Percentiles rank a stretch among this genome's conserved stretches.
These are phyloP conservation scores for Elongisporangium undulatum DNA, from an alignment of 352 stramenopile genomes.

Conservation along the genomic window DNA sequence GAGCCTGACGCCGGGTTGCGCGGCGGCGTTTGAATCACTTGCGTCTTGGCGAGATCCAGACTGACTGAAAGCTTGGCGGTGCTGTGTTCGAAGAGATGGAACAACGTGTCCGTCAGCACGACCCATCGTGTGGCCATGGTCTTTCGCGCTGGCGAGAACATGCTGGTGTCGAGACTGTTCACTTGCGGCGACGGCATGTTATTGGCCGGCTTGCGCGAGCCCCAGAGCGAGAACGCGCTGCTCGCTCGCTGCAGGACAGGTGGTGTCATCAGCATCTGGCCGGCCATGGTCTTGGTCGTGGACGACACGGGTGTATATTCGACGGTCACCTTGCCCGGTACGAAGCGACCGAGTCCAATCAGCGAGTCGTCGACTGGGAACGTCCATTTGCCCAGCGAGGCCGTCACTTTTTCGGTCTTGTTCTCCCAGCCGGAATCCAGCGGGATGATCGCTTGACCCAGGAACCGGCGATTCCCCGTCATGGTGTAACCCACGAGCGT, in stretches of 20 bases:
- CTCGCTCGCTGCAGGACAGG: slow-evolving; percentile 29
- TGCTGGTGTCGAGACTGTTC: neutral
- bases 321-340: slow-evolving; percentile 53
- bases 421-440: slow-evolving; percentile 68
- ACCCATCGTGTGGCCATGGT: slow-evolving; percentile 68
- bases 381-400: slow-evolving; percentile 67
- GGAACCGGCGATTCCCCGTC: slow-evolving; percentile 45
- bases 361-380: slow-evolving; percentile 74
- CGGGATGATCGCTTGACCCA: slow-evolving; percentile 56
- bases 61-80: slow-evolving; percentile 64
- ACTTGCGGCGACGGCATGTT: slow-evolving; percentile 32
- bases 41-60: slow-evolving; percentile 74
- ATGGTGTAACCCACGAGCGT: slow-evolving; percentile 68
- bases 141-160: slow-evolving; percentile 32
- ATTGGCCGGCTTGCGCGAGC: slow-evolving; percentile 38
- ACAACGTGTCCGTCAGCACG: slow-evolving; percentile 74
- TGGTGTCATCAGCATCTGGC: slow-evolving; percentile 68
- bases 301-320: slow-evolving; percentile 55
- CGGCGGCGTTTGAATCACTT: slow-evolving; percentile 34
- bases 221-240: slow-evolving; percentile 59
- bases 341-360: slow-evolving; percentile 60
- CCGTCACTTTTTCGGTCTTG: slow-evolving; percentile 18
- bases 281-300: slow-evolving; percentile 59
- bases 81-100: slow-evolving; percentile 77
- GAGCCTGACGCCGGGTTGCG: neutral